These are phyloP conservation scores for Diutina scorzettiae DNA, from an alignment of 1,139 yeast species.

Conservation along the genomic window DNA sequence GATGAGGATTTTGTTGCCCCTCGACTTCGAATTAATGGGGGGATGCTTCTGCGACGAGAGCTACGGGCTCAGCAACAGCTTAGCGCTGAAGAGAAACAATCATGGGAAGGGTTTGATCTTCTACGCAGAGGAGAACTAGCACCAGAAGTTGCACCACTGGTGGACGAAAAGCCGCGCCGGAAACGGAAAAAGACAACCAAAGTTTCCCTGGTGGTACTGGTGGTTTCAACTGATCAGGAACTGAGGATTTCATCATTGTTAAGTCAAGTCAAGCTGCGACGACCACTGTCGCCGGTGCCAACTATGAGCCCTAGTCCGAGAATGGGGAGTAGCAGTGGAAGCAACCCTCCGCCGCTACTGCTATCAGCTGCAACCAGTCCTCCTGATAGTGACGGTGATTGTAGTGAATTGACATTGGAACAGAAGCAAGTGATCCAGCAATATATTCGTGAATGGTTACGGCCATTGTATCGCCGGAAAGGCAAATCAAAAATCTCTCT, in stretches of 20 bases:
- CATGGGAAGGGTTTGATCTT: conserved; percentile 30
- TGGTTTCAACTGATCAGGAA: neutral
- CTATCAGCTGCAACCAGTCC: neutral
- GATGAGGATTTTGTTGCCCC: conserved; percentile 7
- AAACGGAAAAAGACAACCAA: neutral
- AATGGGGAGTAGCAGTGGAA: neutral
- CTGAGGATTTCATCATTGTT: neutral
- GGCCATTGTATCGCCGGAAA: conserved; percentile 32
- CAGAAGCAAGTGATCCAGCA: conserved; percentile 41
- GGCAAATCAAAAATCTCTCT: conserved; percentile 10
- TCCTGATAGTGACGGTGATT: conserved; percentile 9
- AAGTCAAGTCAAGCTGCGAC: neutral
- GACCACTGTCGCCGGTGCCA: neutral
- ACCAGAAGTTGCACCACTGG: neutral
- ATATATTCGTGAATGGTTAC: conserved; percentile 37
- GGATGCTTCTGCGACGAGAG: conserved; percentile 27
- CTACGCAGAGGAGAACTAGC: conserved; percentile 11
- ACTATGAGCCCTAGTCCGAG: conserved; percentile 3
- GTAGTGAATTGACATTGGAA: conserved; percentile 19
- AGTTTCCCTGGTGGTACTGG: neutral
- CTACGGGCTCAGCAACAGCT: conserved; percentile 18
- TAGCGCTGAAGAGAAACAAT: conserved; percentile 24
- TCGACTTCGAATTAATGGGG: conserved; percentile 24
- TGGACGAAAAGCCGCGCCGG: neutral
- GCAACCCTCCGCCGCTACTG: neutral